Evolutionary conservation across 139 green algal genomes (phyloP).

Genomic region (Gonium pectorale): DNA sequence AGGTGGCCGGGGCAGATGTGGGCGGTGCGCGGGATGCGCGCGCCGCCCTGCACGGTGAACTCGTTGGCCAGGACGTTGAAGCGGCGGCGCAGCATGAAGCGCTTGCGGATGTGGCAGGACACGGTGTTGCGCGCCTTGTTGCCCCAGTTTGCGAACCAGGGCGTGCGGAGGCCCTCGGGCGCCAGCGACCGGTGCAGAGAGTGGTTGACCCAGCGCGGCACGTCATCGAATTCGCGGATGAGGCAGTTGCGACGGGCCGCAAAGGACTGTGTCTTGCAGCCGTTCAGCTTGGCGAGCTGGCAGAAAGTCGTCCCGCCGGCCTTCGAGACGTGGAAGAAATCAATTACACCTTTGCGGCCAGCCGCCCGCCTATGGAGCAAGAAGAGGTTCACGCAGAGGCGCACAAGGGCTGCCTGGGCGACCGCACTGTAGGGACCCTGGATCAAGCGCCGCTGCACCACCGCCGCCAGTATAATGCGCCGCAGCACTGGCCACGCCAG

Average conservation of each 20-base stretch:
- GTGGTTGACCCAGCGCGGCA: slow-evolving; percentile 46
- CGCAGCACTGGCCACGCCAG: slow-evolving; percentile 35
- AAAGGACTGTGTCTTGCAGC: slow-evolving; percentile 47
- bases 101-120: slow-evolving; percentile 43
- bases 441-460: neutral
- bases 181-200: slow-evolving; percentile 26
- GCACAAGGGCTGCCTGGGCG: neutral
- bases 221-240: slow-evolving; percentile 47
- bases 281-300: slow-evolving; percentile 48
- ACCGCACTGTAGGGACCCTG: neutral
- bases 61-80: slow-evolving; percentile 52
- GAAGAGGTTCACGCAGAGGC: slow-evolving; percentile 12
- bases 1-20: slow-evolving; percentile 41
- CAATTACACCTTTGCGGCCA: slow-evolving; percentile 34
- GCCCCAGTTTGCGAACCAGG: slow-evolving; percentile 51
- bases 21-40: neutral
- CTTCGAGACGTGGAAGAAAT: slow-evolving; percentile 50
- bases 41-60: slow-evolving; percentile 40
- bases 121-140: slow-evolving; percentile 14
- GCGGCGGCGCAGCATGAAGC: slow-evolving; percentile 26
- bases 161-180: neutral
- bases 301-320: slow-evolving; percentile 45
- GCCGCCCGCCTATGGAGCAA: slow-evolving; percentile 10
- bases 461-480: neutral
- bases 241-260: slow-evolving; percentile 46